These are phyloP conservation scores for Curvularia verruculosa DNA, from an alignment of 2,329 filamentous ascomycete genomes.

Conservation along the genomic window DNA sequence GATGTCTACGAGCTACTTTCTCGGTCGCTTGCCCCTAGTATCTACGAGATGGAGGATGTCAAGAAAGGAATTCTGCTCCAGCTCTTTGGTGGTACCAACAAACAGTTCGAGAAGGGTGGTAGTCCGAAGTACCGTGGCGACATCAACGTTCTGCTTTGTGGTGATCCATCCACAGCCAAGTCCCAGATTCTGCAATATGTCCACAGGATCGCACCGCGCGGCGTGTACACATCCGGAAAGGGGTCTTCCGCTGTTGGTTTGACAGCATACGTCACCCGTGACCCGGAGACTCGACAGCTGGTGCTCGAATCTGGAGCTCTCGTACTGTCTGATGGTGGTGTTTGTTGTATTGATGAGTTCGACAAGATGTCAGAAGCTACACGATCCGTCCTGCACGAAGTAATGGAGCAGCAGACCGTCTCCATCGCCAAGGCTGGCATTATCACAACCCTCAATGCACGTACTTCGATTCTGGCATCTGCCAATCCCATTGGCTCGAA, in stretches of 20 bases:
- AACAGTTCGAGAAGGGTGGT: slow-evolving; percentile 94
- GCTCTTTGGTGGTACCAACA: slow-evolving; percentile 96
- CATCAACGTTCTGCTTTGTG: slow-evolving; percentile 95
- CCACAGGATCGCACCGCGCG: slow-evolving; percentile 94
- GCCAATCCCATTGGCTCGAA: slow-evolving; percentile 98
- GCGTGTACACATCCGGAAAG: slow-evolving; percentile 78
- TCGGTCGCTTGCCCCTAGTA: slow-evolving; percentile 87
- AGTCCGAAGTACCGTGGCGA: slow-evolving; percentile 95
- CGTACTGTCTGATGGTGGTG: slow-evolving; percentile 75
- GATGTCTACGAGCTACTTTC: slow-evolving; percentile 94
- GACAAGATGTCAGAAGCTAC: slow-evolving; percentile 81
- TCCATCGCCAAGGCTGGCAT: slow-evolving; percentile 80
- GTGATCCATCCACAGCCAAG: slow-evolving; percentile 95
- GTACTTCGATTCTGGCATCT: slow-evolving; percentile 93
- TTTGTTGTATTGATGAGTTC: slow-evolving; percentile 81
- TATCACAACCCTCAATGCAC: slow-evolving; percentile 88
- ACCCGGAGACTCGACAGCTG: slow-evolving; percentile 74
- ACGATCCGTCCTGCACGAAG: slow-evolving; percentile 76
- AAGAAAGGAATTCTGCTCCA: slow-evolving; percentile 98
- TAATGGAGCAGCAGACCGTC: slow-evolving; percentile 81
- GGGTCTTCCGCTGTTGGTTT: slow-evolving; percentile 77
- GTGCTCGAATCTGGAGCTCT: slow-evolving; percentile 77
- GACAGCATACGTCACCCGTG: slow-evolving; percentile 77
- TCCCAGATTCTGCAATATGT: slow-evolving; percentile 94
- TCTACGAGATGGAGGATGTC: slow-evolving; percentile 98